Percentiles rank a stretch among this genome's conserved stretches.
phyloP scores from a whole-genome alignment of 345 rosid genomes.

The Gossypium raimondii region DNA sequence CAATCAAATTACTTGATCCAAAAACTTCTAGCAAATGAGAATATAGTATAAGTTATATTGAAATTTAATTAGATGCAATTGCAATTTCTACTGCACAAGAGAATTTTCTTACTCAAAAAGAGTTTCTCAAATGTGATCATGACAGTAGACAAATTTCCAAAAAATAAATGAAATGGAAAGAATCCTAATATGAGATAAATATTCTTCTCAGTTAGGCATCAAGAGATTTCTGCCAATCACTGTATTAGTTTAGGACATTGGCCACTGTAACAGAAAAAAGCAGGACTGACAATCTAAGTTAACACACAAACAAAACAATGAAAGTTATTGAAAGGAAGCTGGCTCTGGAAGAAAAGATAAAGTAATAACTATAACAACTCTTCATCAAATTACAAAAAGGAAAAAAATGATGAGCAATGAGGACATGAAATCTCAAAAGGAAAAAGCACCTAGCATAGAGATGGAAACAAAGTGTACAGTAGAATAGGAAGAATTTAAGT shows the following conservation, averaged over 20 bases:
- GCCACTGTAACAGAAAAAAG: neutral
- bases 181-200: neutral
- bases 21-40: neutral
- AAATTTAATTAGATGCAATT: neutral
- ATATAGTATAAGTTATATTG: neutral
- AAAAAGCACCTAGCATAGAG: neutral
- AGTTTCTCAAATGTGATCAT: neutral
- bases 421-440: neutral
- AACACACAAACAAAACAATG: neutral
- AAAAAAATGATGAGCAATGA: neutral
- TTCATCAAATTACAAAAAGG: neutral
- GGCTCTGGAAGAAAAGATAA: neutral
- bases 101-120: neutral
- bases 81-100: neutral
- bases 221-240: neutral
- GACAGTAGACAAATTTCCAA: slow-evolving; percentile 1
- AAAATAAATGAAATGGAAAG: neutral
- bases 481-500: neutral
- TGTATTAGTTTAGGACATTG: neutral
- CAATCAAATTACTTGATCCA: neutral
- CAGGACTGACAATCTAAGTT: neutral
- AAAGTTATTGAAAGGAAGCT: neutral
- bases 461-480: neutral
- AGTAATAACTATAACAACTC: neutral
- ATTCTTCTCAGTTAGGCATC: neutral